Percentiles rank a stretch among this genome's conserved stretches.
phyloP scores from a whole-genome alignment of 2,329 filamentous ascomycete species.

The Microthyrium microscopicum region DNA sequence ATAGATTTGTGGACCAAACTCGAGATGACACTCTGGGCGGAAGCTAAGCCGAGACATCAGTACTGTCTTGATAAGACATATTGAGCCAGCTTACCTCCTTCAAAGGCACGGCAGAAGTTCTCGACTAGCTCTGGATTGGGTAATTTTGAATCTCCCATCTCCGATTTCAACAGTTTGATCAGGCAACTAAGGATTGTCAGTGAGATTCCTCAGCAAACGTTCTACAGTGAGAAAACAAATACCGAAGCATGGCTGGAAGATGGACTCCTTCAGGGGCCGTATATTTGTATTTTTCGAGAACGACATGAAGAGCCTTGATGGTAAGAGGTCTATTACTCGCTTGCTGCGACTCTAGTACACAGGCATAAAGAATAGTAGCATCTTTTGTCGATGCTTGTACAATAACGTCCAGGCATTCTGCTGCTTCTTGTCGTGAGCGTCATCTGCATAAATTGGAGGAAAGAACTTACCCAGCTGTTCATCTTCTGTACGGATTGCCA shows the following conservation, averaged over 20 bases:
- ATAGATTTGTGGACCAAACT: no score
- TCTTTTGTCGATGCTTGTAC: conserved; percentile 35
- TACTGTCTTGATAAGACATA: no score
- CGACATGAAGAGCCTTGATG: conserved; percentile 39
- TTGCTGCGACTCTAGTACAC: conserved; percentile 58
- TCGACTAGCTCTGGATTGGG: conserved; percentile 15
- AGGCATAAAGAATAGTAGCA: conserved; percentile 57
- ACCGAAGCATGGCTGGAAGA: conserved; percentile 48
- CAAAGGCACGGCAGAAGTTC: conserved; percentile 40
- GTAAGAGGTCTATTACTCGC: conserved; percentile 44
- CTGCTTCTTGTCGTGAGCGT: conserved; percentile 26
- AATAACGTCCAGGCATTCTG: conserved; percentile 46
- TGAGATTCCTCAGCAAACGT: conserved; percentile 6
- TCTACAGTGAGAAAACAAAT: conserved; percentile 14
- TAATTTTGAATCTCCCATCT: conserved; percentile 12
- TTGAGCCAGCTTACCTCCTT: conserved; percentile 29
- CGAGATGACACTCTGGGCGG: no score
- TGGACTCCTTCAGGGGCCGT: conserved; percentile 33
- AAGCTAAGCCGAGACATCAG: no score
- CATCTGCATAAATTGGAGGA: conserved; percentile 3
- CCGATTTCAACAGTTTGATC: neutral
- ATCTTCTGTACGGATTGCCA: conserved; percentile 45
- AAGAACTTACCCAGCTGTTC: conserved; percentile 28
- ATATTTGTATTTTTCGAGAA: conserved; percentile 40
- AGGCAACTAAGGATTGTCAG: neutral